Base-by-base conservation (phyloP, 129 eudicot species). In the Kitagawia praeruptora region DNA sequence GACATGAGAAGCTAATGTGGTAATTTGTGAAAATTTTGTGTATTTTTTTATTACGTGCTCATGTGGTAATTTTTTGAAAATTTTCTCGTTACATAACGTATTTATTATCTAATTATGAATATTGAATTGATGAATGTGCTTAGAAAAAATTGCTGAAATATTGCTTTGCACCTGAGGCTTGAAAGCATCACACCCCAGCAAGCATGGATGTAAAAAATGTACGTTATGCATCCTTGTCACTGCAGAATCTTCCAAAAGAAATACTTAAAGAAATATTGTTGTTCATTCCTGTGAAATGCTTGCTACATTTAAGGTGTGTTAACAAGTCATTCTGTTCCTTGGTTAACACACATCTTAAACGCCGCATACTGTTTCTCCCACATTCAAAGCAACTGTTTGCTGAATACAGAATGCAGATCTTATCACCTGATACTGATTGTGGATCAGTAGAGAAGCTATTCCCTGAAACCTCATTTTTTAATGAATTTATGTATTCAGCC, bases 331-430 rank as follows among this genome's bases (percentile, higher is more conserved):
- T 42, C 3, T 9, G 28, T 72, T 72, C 76, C 51, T 72, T 72
- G 45, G 76, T 72, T 72, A 41, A 23, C 49, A 34, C 27, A 8
- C 76, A 72, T 48, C 75, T 71, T 42, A 71, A 71, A 71, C 76
- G 76, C 51, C 51, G 31, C 34, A 72, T 72, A 72, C 48, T 72
- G 15, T 21, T 72, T 8, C 76, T 72, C 51, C 76, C 76, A 19
- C n/a, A n/a, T 72, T 72, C 76, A 1, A 72, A 72, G 76, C 27
- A 72, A 72, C 51, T 25, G 49, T 72, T 72, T 23, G 49, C 47
- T 34, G 47, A 72, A 23, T 18, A 23, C 19, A 19, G 28, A 40
- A 13, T 39, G 48, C 18, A 13, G 16, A 39, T 72, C 49, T 40
- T 72, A 41, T 72, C 76, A 41, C 49, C 76, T 16, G 76, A 72